These are phyloP conservation scores for Carex littledalei DNA, from an alignment of 176 grass and related monocot genomes.

Conservation along the genomic window DNA sequence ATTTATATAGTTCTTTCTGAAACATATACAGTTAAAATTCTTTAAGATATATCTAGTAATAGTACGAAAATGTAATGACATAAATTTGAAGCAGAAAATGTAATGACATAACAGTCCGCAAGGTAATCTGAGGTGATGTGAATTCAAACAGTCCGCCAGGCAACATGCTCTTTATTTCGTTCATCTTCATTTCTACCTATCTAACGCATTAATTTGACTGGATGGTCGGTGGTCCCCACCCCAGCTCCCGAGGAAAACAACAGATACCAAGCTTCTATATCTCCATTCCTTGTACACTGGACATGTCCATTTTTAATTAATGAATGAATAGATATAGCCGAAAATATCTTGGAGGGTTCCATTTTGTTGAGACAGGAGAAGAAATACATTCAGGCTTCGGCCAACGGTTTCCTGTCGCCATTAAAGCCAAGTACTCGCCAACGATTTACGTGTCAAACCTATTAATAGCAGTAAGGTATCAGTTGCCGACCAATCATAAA, in stretches of 20 bases:
- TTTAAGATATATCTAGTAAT: too few species aligned
- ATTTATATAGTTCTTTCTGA: too few species aligned
- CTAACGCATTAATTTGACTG: neutral
- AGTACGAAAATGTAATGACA: too few species aligned
- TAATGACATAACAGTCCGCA: too few species aligned
- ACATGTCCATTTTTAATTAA: neutral
- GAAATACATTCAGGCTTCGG: neutral
- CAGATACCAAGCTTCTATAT: neutral
- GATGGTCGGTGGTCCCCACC: neutral
- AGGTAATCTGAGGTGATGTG: too few species aligned
- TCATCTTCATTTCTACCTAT: neutral
- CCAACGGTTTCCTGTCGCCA: slow-evolving; percentile 11
- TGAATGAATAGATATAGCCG: neutral
- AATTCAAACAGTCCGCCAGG: too few species aligned
- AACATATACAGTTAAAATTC: too few species aligned
- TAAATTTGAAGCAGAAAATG: too few species aligned
- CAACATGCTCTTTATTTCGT: too few species aligned
- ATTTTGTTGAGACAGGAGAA: neutral
- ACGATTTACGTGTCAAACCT: neutral
- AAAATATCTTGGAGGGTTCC: neutral
- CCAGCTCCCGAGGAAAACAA: neutral
- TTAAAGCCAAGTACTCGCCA: neutral
- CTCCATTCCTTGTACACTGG: neutral
- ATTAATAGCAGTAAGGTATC: neutral
- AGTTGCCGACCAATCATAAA: neutral